A percentile compares a stretch with the other conserved stretches of the same genome.
Evolutionary conservation across 2,329 filamentous ascomycete species (phyloP).

Genomic region (Cladosporium sp.): DNA sequence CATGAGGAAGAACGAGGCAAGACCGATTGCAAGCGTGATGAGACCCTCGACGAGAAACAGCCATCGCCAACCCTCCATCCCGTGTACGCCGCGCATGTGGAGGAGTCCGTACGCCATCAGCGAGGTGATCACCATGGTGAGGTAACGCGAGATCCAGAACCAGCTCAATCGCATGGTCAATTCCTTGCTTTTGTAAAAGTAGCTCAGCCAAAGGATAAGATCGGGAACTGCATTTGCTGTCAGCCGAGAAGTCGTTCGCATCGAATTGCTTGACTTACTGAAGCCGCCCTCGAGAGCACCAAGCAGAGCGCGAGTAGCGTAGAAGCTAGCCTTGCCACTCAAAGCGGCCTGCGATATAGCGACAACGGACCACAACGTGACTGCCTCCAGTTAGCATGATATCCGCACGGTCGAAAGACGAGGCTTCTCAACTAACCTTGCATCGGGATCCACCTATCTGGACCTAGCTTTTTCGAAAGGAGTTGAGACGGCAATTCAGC

Average conservation of each 20-base stretch:
- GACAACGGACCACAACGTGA: constrained; percentile 42
- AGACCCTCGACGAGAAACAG: constrained; percentile 54
- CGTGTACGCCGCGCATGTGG: constrained; percentile 40
- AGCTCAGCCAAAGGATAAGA: constrained; percentile 62
- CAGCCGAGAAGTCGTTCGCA: constrained; percentile 22
- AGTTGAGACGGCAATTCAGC: constrained; percentile 44
- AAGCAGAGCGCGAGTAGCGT: constrained; percentile 34
- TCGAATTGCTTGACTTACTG: neutral
- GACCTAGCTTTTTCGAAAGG: constrained; percentile 41
- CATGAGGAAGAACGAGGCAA: constrained; percentile 51
- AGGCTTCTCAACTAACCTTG: constrained; percentile 18
- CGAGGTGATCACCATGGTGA: constrained; percentile 22
- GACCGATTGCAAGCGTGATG: constrained; percentile 48
- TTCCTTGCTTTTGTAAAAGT: constrained; percentile 69
- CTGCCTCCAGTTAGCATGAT: constrained; percentile 15
- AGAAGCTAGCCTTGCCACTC: constrained; percentile 32
- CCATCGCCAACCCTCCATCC: constrained; percentile 49
- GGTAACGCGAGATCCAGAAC: constrained; percentile 52
- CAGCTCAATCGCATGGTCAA: constrained; percentile 60
- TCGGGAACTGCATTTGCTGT: constrained; percentile 45
- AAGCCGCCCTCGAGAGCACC: constrained; percentile 36
- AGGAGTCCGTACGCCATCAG: constrained; percentile 28
- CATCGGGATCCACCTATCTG: constrained; percentile 40
- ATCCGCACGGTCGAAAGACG: neutral
- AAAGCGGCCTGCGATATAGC: constrained; percentile 20